Conservation (phyloP, 306 rosid genomes). For the Cicer bijugum region DNA sequence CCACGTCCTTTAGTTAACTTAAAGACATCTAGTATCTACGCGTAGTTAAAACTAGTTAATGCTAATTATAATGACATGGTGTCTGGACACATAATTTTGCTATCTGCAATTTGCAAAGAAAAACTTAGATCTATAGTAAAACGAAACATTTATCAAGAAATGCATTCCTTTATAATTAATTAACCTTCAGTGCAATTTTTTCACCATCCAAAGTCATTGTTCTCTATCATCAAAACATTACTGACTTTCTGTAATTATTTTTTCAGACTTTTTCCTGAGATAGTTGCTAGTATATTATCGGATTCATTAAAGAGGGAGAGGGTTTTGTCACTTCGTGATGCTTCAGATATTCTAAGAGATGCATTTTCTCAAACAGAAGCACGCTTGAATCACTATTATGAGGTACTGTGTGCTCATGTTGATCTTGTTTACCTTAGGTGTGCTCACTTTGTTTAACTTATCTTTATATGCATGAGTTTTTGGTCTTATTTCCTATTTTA, state of each 20-base stretch:
- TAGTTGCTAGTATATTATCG: conserved; percentile 66
- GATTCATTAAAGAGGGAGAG: conserved; percentile 77
- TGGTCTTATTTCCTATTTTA: conserved; percentile 25
- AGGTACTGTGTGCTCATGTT: conserved; percentile 58
- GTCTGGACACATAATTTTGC: not conserved
- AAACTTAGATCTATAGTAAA: conserved; percentile 5
- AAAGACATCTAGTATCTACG: not conserved
- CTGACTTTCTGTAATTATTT: conserved; percentile 42
- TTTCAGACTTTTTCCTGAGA: conserved; percentile 82
- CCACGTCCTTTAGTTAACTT: conserved; percentile 28
- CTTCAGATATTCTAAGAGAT: conserved; percentile 90
- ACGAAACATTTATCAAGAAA: not conserved
- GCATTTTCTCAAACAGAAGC: conserved; percentile 88
- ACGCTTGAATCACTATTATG: conserved; percentile 73
- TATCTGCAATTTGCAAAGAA: conserved; percentile 10
- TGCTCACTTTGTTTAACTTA: conserved; percentile 24
- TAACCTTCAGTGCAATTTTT: conserved; percentile 31
- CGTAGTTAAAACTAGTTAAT: not conserved
- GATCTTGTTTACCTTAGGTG: conserved; percentile 29
- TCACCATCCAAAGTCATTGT: conserved; percentile 18
- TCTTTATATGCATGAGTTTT: not conserved
- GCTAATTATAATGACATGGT: not conserved
- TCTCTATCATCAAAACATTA: conserved; percentile 30
- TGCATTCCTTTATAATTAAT: conserved; percentile 1
- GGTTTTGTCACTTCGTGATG: conserved; percentile 71